phyloP scores from a whole-genome alignment of 345 rosid genomes.

The Citrus sp. region DNA sequence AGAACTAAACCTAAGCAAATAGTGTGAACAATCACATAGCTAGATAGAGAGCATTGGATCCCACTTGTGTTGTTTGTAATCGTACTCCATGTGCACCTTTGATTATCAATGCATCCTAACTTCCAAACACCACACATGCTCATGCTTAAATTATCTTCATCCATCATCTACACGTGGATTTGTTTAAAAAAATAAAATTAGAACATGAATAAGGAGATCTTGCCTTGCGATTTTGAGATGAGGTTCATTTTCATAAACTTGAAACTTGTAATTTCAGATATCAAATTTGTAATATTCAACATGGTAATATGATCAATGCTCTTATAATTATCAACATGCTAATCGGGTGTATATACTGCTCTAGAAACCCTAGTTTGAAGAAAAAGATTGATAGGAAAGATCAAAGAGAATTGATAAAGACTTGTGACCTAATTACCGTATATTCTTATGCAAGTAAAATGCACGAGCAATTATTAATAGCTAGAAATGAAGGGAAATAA shows the following conservation, averaged over 20 bases:
- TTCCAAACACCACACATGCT: constrained; percentile 5
- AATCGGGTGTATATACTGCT: too few species aligned
- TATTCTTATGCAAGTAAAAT: neutral
- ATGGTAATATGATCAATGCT: too few species aligned
- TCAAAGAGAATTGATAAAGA: neutral
- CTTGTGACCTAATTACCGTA: neutral
- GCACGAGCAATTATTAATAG: neutral
- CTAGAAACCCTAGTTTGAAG: neutral
- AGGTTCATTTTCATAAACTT: too few species aligned
- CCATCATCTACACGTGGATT: neutral
- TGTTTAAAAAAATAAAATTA: too few species aligned
- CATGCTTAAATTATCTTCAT: neutral
- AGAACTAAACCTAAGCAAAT: too few species aligned
- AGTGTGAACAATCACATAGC: too few species aligned
- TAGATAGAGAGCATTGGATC: neutral
- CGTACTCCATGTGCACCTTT: neutral
- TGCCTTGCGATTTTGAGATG: neutral
- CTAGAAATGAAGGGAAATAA: too few species aligned
- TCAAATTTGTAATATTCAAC: too few species aligned
- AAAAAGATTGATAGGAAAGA: neutral
- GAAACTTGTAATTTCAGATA: too few species aligned
- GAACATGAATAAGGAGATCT: neutral
- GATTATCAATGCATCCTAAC: neutral
- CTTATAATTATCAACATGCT: too few species aligned
- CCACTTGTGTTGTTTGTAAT: neutral